phyloP scores from a whole-genome alignment of 306 rosid genomes.

The Trifolium pratense region DNA sequence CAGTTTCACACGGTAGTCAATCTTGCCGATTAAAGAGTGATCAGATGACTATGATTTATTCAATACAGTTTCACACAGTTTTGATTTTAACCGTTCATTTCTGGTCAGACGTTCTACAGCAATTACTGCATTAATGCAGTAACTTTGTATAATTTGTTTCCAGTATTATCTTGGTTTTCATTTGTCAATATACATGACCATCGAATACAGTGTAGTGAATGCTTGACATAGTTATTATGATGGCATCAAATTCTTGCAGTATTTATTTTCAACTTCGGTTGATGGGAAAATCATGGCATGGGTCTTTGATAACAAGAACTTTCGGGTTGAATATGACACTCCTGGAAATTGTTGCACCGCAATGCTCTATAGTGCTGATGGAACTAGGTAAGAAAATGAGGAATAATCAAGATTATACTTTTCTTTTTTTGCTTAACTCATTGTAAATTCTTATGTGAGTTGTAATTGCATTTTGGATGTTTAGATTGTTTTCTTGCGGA shows the following conservation, averaged over 20 bases:
- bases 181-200: no score
- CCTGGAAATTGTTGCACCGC: constrained; percentile 77
- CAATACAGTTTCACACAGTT: no score
- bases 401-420: not conserved
- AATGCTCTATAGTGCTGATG: constrained; percentile 74
- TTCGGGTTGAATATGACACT: constrained; percentile 71
- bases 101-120: no score
- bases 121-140: no score
- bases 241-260: constrained; percentile 50
- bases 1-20: no score
- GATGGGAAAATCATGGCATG: constrained; percentile 88
- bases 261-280: constrained; percentile 67
- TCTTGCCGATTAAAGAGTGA: no score
- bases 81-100: no score
- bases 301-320: constrained; percentile 65
- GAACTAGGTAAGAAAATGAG: constrained; percentile 64
- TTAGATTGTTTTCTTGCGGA: constrained; percentile 87
- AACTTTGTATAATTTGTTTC: no score
- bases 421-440: not conserved
- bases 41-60: no score
- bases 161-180: no score
- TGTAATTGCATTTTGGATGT: not conserved
- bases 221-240: constrained; percentile 17
- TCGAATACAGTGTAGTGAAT: no score
- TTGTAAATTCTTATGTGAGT: constrained; percentile 13